Base-by-base conservation (phyloP, 2,329 filamentous ascomycete species). In the Diplodia seriata region DNA sequence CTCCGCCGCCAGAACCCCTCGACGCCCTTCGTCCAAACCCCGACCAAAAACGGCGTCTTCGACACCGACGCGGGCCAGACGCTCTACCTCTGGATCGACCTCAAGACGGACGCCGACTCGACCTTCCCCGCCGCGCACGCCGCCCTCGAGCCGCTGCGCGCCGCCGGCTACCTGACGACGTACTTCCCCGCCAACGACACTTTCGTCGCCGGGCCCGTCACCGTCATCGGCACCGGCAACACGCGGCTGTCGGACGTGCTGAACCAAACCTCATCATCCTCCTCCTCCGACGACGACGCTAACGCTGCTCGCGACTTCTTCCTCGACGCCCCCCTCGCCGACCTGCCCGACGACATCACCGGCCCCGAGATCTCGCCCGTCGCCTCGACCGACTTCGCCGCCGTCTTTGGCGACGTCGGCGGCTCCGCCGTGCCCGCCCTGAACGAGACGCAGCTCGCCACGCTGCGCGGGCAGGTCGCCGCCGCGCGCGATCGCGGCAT, bases 11-110 rank as follows among this genome's bases (percentile, higher is more conserved):
- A 87, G 72, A 90, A 88, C 72, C 85, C 85, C n/a, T 76, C 77
- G 7, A 83, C 81, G 20, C 77, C 75, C 0, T 89, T 87, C 74
- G 71, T 36, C 8, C 3, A 75, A 14, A 70, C 55, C 2, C 1
- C 31, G 5, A 31, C 57, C 7, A 40, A 26, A 55, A 69, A 69
- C 73, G 88, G 88, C 40, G 85, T 90, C 15, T 90, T 84, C 73
- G 88, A 90, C 75, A 86, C 86, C 71, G 84, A 85, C 1, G 74
- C 78, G 1, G 80, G 75, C 6, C 87, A 89, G 75, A 89, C 87
- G 0, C 80, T 90, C 6, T 89, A 89, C 77, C 81, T 90, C 56
- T 89, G 88, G 76, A 84, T 90, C 68, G 88, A 90, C 73, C 73
- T 89, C 68, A 90, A 90, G 76, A 89, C 87, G 0, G 77, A 83